A percentile compares a stretch with the other conserved stretches of the same genome.
Evolutionary conservation across 2,329 filamentous ascomycete genomes (phyloP).

Genomic region (Xylariomycetidae sp.): DNA sequence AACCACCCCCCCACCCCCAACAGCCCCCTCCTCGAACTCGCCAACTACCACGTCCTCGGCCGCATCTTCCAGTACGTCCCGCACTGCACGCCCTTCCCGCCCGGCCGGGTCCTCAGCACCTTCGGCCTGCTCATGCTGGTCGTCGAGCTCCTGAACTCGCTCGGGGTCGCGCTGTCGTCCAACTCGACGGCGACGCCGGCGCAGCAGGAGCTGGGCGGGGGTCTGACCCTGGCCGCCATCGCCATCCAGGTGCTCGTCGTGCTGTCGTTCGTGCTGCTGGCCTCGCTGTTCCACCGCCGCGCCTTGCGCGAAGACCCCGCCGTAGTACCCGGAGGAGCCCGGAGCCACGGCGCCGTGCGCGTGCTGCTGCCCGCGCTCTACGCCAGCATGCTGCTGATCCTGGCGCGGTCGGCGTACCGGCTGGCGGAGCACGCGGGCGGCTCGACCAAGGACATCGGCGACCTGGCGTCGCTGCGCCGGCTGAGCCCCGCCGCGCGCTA

Average conservation of each 20-base stretch:
- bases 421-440: constrained; percentile 39
- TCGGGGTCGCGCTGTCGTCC: constrained; percentile 36
- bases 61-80: constrained; percentile 60
- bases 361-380: constrained; percentile 36
- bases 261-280: constrained; percentile 37
- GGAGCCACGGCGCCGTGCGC: constrained; percentile 9
- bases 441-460: constrained; percentile 27
- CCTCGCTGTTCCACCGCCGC: constrained; percentile 39
- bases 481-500: constrained; percentile 35
- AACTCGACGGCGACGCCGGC: constrained; percentile 28
- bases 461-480: constrained; percentile 21
- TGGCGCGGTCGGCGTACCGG: constrained; percentile 45
- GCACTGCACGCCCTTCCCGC: constrained; percentile 50
- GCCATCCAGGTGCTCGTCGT: constrained; percentile 45
- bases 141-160: constrained; percentile 42
- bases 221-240: constrained; percentile 37
- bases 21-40: constrained; percentile 57
- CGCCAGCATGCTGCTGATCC: constrained; percentile 37
- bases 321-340: too few species aligned
- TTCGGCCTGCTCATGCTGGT: constrained; percentile 42
- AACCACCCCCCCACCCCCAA: too few species aligned
- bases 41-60: constrained; percentile 61
- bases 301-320: too few species aligned
- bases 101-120: constrained; percentile 37
- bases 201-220: constrained; percentile 30